Conservation (phyloP, 306 rosid species). For the Citrullus colocynthis region DNA sequence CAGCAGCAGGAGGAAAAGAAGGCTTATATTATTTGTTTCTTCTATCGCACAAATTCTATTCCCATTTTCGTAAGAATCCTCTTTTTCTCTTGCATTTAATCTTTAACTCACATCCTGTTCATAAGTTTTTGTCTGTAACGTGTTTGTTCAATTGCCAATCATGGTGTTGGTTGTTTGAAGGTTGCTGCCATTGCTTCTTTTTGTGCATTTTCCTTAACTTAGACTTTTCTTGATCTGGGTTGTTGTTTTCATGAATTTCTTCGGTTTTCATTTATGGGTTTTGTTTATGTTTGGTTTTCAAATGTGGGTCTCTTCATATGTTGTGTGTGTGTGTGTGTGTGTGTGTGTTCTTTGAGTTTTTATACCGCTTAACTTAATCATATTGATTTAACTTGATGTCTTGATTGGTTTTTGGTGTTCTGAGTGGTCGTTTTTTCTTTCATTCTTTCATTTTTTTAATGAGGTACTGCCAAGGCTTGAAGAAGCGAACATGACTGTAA, state of each 20-base stretch:
- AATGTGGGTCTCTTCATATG: neutral
- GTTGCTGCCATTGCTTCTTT: neutral
- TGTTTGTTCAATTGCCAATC: neutral
- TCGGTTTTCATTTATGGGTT: neutral
- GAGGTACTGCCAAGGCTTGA: neutral
- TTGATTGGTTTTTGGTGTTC: neutral
- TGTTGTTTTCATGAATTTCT: neutral
- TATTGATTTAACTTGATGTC: neutral
- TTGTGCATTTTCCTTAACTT: neutral
- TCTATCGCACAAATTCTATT: conserved; percentile 26
- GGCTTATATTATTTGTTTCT: conserved; percentile 24
- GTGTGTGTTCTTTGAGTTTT: neutral
- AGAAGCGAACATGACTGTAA: neutral
- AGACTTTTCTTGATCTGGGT: neutral
- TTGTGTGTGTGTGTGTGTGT: no score
- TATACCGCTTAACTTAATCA: neutral
- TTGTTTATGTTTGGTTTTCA: neutral
- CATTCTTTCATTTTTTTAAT: neutral
- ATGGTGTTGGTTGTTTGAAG: neutral
- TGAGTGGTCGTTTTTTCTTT: neutral
- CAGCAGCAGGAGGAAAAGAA: conserved; percentile 9
- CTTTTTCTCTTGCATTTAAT: neutral
- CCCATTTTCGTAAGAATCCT: conserved; percentile 22
- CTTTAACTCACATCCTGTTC: neutral
- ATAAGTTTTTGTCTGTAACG: neutral